phyloP scores from a whole-genome alignment of 768 basidiomycete genomes.

The Gelatoporia subvermispora region DNA sequence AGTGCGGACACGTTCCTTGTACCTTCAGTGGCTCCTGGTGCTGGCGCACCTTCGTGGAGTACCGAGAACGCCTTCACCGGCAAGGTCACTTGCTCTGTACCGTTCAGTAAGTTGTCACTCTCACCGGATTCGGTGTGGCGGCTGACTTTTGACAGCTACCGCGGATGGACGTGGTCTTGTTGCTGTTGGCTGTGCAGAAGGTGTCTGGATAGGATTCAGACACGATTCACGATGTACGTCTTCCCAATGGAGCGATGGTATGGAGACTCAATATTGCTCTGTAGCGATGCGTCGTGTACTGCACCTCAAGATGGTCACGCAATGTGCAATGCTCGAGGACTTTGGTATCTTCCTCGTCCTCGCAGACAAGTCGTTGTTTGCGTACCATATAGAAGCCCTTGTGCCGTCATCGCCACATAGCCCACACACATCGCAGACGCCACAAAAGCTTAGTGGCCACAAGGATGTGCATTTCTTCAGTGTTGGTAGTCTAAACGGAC shows the following conservation, averaged over 20 bases:
- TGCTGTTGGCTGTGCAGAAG: slow-evolving; percentile 91
- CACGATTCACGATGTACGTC: slow-evolving; percentile 79
- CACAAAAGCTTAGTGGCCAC: slow-evolving; percentile 85
- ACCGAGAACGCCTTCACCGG: slow-evolving; percentile 71
- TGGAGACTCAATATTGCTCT: not conserved
- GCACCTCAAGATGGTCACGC: slow-evolving; percentile 89
- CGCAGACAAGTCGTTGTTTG: slow-evolving; percentile 91
- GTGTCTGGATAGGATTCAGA: slow-evolving; percentile 92
- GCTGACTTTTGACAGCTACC: slow-evolving; percentile 47
- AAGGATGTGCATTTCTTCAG: slow-evolving; percentile 96
- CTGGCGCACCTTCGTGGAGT: slow-evolving; percentile 47
- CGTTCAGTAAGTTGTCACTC: slow-evolving; percentile 61
- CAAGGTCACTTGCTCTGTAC: slow-evolving; percentile 92
- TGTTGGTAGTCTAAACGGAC: slow-evolving; percentile 79
- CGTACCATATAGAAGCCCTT: slow-evolving; percentile 93
- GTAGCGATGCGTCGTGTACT: slow-evolving; percentile 89
- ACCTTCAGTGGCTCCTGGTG: slow-evolving; percentile 52
- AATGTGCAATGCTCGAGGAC: slow-evolving; percentile 93
- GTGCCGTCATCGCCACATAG: slow-evolving; percentile 81
- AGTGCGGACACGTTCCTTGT: slow-evolving; percentile 86
- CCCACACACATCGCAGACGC: slow-evolving; percentile 66
- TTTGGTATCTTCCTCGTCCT: slow-evolving; percentile 96
- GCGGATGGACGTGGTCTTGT: slow-evolving; percentile 82
- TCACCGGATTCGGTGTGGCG: not conserved
- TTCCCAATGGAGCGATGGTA: not conserved